These are phyloP conservation scores for Pestalotiopsis fici DNA, from an alignment of 2,329 filamentous ascomycete genomes.

Conservation along the genomic window DNA sequence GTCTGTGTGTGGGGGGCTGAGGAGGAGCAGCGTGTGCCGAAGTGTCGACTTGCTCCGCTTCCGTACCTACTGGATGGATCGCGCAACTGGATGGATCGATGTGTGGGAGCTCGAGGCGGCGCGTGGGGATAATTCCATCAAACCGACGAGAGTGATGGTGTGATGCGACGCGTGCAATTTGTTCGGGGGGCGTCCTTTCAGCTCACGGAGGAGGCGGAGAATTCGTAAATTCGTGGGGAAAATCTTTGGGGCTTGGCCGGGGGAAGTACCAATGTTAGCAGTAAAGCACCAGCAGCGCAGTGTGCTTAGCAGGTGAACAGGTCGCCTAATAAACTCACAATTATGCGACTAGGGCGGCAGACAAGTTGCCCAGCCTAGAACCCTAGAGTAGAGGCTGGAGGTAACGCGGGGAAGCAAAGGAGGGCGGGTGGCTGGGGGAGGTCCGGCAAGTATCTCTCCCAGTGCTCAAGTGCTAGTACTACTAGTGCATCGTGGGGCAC, in stretches of 20 bases:
- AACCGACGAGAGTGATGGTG: not conserved
- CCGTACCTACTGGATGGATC: too few relatives aligned
- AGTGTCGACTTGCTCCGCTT: too few relatives aligned
- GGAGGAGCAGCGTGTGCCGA: not conserved
- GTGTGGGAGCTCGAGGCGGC: not conserved
- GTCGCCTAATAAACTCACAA: not conserved
- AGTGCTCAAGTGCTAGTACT: too few relatives aligned
- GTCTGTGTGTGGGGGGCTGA: not conserved
- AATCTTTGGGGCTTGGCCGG: not conserved
- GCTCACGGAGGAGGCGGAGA: not conserved
- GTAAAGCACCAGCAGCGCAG: not conserved
- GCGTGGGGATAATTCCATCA: not conserved
- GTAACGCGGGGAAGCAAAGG: too few relatives aligned
- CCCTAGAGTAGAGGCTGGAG: too few relatives aligned
- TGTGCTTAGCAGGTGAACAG: not conserved
- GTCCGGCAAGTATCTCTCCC: too few relatives aligned
- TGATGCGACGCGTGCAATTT: not conserved
- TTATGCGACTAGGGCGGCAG: too few relatives aligned
- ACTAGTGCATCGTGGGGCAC: too few relatives aligned
- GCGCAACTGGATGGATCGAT: too few relatives aligned
- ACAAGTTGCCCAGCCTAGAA: too few relatives aligned
- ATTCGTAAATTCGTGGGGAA: not conserved
- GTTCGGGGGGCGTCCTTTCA: not conserved
- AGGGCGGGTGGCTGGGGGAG: too few relatives aligned
- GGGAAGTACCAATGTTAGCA: not conserved